Evolutionary conservation across 306 rosid species (phyloP).

Genomic region (Lathyrus aphaca): DNA sequence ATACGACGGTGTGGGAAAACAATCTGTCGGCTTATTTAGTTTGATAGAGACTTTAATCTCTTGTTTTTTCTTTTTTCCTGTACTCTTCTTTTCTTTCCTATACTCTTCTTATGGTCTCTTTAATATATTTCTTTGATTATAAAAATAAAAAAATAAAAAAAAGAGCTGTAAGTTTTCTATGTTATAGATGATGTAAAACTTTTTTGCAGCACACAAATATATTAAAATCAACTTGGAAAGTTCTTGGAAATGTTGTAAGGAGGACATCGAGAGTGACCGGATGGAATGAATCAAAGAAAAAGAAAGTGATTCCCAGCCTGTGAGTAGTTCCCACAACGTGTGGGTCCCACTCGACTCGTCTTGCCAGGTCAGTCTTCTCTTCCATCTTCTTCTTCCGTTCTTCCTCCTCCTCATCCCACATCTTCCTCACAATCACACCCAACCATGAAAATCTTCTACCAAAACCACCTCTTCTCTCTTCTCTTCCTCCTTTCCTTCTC

Average conservation of each 20-base stretch:
- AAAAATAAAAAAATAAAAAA: too few relatives aligned
- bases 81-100: too few relatives aligned
- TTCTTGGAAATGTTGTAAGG: background rate
- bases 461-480: conserved; percentile 7
- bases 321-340: background rate
- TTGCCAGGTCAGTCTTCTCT: background rate
- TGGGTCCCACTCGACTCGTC: background rate
- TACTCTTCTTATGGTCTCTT: too few relatives aligned
- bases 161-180: too few relatives aligned
- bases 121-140: too few relatives aligned
- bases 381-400: background rate
- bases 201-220: too few relatives aligned
- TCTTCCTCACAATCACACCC: conserved; percentile 1
- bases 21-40: too few relatives aligned
- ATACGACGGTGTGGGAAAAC: too few relatives aligned
- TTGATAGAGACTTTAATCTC: too few relatives aligned
- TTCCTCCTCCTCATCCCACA: background rate
- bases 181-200: too few relatives aligned
- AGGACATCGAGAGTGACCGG: background rate
- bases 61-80: too few relatives aligned
- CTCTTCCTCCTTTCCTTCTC: conserved; percentile 46
- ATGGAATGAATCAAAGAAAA: background rate
- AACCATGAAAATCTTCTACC: conserved; percentile 48
- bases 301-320: background rate
- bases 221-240: too few relatives aligned